phyloP scores from a whole-genome alignment of 139 green algal genomes.

The Chlorella sorokiniana region DNA sequence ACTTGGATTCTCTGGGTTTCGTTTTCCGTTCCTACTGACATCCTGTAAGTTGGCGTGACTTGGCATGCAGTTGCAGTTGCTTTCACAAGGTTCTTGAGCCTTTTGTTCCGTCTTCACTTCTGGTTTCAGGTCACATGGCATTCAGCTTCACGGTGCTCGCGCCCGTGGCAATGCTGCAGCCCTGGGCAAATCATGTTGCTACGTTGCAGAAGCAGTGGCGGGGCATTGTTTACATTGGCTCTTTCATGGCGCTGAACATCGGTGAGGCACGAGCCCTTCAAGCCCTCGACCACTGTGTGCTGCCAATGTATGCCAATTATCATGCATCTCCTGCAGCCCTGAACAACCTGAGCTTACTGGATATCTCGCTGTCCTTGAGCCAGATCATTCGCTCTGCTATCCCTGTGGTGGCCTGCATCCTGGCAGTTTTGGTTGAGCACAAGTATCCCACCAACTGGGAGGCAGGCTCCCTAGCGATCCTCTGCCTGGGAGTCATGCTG shows the following conservation, averaged over 20 bases:
- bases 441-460: slow-evolving; percentile 48
- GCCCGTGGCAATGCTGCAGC: slow-evolving; percentile 44
- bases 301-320: no score
- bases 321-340: no score
- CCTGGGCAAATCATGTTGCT: slow-evolving; percentile 33
- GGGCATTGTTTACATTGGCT: slow-evolving; percentile 56
- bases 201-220: slow-evolving; percentile 53
- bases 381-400: slow-evolving; percentile 27
- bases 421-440: slow-evolving; percentile 51
- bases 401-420: slow-evolving; percentile 51
- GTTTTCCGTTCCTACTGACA: slow-evolving; percentile 65
- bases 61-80: background rate
- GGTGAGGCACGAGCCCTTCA: no score
- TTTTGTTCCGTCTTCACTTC: background rate
- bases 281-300: no score
- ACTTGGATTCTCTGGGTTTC: slow-evolving; percentile 25
- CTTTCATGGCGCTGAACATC: slow-evolving; percentile 63
- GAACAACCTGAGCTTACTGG: slow-evolving; percentile 66
- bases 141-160: slow-evolving; percentile 55
- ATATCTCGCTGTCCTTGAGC: slow-evolving; percentile 32
- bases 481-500: slow-evolving; percentile 58
- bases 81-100: no score
- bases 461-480: slow-evolving; percentile 39
- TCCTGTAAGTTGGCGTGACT: background rate
- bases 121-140: slow-evolving; percentile 49